A percentile compares a stretch with the other conserved stretches of the same genome.
Conservation (phyloP, 768 basidiomycete species). For the Omphalotus guepiniiformis region DNA sequence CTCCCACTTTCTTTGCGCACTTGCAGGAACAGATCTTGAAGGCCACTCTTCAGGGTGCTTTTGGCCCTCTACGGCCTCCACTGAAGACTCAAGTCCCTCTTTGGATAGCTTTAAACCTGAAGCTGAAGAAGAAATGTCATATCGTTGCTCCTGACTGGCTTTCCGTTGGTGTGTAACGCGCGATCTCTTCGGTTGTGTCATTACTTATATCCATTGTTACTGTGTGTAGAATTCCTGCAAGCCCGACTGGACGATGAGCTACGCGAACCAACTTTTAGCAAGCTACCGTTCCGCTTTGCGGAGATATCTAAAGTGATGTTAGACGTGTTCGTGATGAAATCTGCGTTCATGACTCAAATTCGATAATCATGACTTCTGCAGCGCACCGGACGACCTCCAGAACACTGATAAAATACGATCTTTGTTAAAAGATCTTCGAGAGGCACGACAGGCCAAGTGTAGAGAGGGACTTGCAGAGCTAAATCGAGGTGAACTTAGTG, state of each 20-base stretch:
- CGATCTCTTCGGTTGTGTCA: neutral
- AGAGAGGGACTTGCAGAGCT: constrained; percentile 77
- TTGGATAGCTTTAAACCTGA: constrained; percentile 94
- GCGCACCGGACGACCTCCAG: constrained; percentile 87
- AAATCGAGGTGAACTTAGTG: constrained; percentile 78
- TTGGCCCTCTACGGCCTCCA: constrained; percentile 90
- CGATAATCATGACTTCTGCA: constrained; percentile 29
- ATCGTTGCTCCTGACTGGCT: constrained; percentile 92
- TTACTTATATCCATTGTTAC: neutral
- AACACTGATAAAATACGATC: constrained; percentile 81
- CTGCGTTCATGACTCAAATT: neutral
- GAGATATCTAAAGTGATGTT: constrained; percentile 90
- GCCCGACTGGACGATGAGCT: constrained; percentile 73
- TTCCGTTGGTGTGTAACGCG: constrained; percentile 58
- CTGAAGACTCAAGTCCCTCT: constrained; percentile 82
- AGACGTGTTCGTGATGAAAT: constrained; percentile 76
- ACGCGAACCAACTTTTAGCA: constrained; percentile 65
- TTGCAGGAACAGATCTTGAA: constrained; percentile 1
- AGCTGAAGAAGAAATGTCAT: constrained; percentile 91
- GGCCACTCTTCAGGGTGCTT: constrained; percentile 61
- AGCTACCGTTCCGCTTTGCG: constrained; percentile 81
- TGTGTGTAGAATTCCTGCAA: constrained; percentile 71
- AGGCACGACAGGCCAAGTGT: constrained; percentile 93
- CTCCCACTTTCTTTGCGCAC: constrained; percentile 13
- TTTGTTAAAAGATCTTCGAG: constrained; percentile 90